These are phyloP conservation scores for Volvox carteri DNA, from an alignment of 163 green algal species.

Conservation along the genomic window DNA sequence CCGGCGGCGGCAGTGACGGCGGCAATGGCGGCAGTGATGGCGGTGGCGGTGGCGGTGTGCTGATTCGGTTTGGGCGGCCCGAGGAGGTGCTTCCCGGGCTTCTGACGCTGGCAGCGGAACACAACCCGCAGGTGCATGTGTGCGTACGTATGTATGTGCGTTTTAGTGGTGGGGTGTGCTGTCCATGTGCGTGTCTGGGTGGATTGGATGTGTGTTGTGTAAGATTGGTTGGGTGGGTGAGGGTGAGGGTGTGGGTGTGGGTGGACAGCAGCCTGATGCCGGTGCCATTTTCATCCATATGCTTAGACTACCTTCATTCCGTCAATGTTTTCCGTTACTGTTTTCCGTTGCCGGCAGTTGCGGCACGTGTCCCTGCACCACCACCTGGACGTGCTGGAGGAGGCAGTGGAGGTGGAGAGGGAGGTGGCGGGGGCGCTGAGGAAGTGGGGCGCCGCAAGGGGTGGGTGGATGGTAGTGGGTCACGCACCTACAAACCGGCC, in stretches of 20 bases:
- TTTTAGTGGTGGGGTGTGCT: too few relatives aligned
- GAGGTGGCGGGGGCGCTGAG: background rate
- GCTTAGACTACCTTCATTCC: too few relatives aligned
- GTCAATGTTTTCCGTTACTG: too few relatives aligned
- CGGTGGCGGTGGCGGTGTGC: background rate
- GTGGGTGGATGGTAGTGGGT: background rate
- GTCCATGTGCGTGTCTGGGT: too few relatives aligned
- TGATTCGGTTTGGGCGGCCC: background rate
- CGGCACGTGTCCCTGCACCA: constrained; percentile 35
- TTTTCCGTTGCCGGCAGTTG: background rate
- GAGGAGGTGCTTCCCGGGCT: background rate
- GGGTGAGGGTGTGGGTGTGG: too few relatives aligned
- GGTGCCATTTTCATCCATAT: too few relatives aligned
- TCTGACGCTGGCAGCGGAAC: background rate
- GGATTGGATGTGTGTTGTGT: too few relatives aligned
- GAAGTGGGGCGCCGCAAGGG: background rate
- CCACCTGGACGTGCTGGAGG: constrained; percentile 12
- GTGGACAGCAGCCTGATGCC: too few relatives aligned
- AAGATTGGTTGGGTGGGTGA: too few relatives aligned
- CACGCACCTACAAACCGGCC: too few relatives aligned
- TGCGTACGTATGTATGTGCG: too few relatives aligned
- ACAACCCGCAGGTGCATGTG: background rate
- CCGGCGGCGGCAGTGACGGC: background rate
- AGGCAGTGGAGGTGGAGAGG: constrained; percentile 11
- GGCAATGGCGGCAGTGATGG: background rate